These are phyloP conservation scores for Plasmopara viticola DNA, from an alignment of 352 stramenopile genomes.

Conservation along the genomic window DNA sequence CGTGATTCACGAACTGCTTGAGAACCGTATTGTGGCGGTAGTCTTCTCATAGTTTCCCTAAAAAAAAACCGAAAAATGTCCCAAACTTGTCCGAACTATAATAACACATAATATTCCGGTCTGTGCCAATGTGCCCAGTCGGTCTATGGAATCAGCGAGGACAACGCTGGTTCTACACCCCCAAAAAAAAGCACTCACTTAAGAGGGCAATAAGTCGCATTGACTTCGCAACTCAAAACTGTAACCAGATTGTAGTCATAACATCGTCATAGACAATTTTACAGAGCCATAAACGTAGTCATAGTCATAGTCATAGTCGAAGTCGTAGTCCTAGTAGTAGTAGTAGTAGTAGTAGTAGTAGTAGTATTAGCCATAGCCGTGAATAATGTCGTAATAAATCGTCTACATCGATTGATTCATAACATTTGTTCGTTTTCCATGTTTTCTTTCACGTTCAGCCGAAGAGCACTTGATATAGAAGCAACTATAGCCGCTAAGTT, in stretches of 20 bases:
- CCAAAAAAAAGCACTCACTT: not conserved
- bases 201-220: not conserved
- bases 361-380: too few relatives aligned
- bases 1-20: not conserved
- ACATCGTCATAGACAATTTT: not conserved
- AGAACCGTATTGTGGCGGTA: not conserved
- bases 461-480: not conserved
- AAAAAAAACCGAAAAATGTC: too few relatives aligned
- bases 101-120: too few relatives aligned
- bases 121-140: too few relatives aligned
- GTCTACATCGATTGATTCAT: too few relatives aligned
- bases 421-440: too few relatives aligned
- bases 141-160: too few relatives aligned
- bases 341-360: not conserved
- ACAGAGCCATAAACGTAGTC: not conserved
- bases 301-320: too few relatives aligned
- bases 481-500: not conserved
- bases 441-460: not conserved
- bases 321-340: not conserved
- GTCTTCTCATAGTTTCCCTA: too few relatives aligned
- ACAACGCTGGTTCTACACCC: too few relatives aligned
- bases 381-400: not conserved
- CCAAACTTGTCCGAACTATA: too few relatives aligned
- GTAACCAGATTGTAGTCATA: not conserved
- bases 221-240: not conserved